phyloP scores from a whole-genome alignment of 345 rosid genomes.

The Streptanthus diversifolius region DNA sequence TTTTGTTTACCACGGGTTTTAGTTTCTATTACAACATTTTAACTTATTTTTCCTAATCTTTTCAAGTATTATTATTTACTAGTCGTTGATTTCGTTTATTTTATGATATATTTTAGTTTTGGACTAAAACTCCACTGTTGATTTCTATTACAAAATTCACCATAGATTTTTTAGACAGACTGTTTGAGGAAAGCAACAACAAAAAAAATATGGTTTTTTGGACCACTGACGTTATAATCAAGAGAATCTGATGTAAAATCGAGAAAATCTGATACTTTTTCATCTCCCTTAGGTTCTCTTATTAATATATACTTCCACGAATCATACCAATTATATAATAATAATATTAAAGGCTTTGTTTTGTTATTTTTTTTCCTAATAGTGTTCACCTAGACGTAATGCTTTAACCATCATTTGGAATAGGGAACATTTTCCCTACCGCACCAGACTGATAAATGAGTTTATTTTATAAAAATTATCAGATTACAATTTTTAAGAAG shows the following conservation, averaged over 20 bases:
- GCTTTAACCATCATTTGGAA: neutral
- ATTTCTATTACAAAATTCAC: too few species aligned
- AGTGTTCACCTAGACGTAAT: slow-evolving; percentile 13
- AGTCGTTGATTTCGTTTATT: too few species aligned
- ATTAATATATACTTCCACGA: neutral
- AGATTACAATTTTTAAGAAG: neutral
- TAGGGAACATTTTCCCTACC: neutral
- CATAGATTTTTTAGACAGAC: too few species aligned
- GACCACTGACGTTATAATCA: neutral
- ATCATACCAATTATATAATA: neutral
- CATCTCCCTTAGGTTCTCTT: neutral
- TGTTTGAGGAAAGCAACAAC: too few species aligned
- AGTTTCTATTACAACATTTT: too few species aligned
- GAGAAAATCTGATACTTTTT: neutral
- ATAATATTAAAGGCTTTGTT: neutral
- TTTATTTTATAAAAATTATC: neutral
- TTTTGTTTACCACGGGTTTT: too few species aligned
- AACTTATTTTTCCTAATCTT: too few species aligned
- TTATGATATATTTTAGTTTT: too few species aligned
- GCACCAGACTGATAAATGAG: neutral
- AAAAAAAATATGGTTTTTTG: neutral
- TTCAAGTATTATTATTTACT: too few species aligned
- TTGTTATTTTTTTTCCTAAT: neutral
- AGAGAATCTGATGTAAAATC: neutral
- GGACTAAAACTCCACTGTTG: too few species aligned